Evolutionary conservation across 805 yeast species (phyloP).

Genomic region (Ogataea trehalophila): DNA sequence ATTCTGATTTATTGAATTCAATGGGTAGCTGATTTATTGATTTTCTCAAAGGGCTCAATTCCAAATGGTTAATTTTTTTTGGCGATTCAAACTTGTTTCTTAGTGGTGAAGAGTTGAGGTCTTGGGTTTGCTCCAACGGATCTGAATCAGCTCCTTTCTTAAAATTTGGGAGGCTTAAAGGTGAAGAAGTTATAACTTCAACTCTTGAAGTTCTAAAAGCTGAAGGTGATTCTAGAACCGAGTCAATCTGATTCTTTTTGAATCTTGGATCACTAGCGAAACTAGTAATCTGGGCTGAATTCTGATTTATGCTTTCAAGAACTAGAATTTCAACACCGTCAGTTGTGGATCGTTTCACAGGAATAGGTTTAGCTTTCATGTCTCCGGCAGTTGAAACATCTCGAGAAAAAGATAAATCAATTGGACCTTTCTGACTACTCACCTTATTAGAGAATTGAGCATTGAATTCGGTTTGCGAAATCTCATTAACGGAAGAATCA

Average conservation of each 20-base stretch:
- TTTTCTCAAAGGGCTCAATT: conserved; percentile 3
- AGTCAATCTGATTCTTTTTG: neutral
- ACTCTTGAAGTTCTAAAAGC: neutral
- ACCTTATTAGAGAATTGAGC: neutral
- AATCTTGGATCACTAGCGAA: neutral
- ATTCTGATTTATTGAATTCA: conserved; percentile 1
- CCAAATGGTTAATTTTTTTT: neutral
- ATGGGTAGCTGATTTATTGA: conserved; percentile 13
- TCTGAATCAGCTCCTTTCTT: neutral
- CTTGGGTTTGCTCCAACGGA: neutral
- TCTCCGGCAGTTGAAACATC: neutral
- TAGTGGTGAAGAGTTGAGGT: conserved; percentile 5
- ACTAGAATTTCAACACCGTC: conserved; percentile 17
- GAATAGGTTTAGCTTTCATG: neutral
- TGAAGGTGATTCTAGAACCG: neutral
- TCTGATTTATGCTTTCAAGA: conserved; percentile 15
- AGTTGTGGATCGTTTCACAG: neutral
- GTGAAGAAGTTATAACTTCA: conserved; percentile 19
- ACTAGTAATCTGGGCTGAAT: conserved; percentile 8
- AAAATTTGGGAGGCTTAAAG: conserved; percentile 7
- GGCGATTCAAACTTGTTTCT: neutral
- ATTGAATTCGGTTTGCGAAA: conserved; percentile 1
- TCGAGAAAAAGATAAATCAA: conserved; percentile 10
- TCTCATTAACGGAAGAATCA: neutral
- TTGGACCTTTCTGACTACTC: conserved; percentile 17